Evolutionary conservation across 2,329 filamentous ascomycete species (phyloP).

Genomic region (Clonostachys chloroleuca): DNA sequence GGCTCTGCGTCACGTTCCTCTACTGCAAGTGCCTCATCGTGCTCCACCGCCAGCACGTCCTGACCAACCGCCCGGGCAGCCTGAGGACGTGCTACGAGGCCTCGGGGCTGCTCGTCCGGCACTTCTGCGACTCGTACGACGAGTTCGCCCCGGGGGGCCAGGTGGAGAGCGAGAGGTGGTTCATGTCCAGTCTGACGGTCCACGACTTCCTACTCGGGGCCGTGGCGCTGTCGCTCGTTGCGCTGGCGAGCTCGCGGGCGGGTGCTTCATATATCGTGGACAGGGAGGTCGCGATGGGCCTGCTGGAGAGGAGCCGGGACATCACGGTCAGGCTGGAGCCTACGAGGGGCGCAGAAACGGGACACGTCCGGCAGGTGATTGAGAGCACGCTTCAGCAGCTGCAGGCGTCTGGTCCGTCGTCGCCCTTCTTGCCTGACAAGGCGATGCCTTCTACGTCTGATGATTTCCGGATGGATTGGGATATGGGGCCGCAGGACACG

Average conservation of each 20-base stretch:
- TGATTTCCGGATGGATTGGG: background rate
- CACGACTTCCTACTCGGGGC: constrained; percentile 55
- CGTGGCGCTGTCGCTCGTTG: constrained; percentile 46
- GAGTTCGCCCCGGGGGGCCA: constrained; percentile 43
- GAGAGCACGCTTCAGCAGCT: background rate
- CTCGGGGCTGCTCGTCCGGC: constrained; percentile 34
- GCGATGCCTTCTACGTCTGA: too few species aligned
- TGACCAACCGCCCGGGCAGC: constrained; percentile 14
- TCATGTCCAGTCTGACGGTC: constrained; percentile 45
- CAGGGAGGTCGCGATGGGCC: background rate
- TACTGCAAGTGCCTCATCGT: constrained; percentile 44
- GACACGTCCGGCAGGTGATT: background rate
- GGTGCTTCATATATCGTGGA: background rate
- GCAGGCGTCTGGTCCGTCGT: background rate
- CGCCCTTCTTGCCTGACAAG: too few species aligned
- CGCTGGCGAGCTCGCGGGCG: background rate
- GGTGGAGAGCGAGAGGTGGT: constrained; percentile 45
- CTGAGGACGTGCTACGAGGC: constrained; percentile 29
- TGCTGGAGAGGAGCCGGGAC: background rate
- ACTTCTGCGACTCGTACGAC: constrained; percentile 40
- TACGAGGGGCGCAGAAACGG: background rate
- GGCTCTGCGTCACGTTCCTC: constrained; percentile 45
- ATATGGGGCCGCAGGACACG: background rate
- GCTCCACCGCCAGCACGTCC: constrained; percentile 42
- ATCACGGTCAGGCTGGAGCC: background rate